Evolutionary conservation across 495 filamentous ascomycete species (phyloP), one percentile per base, ranked within the genome.

Genomic region (Neurospora intermedia): DNA sequence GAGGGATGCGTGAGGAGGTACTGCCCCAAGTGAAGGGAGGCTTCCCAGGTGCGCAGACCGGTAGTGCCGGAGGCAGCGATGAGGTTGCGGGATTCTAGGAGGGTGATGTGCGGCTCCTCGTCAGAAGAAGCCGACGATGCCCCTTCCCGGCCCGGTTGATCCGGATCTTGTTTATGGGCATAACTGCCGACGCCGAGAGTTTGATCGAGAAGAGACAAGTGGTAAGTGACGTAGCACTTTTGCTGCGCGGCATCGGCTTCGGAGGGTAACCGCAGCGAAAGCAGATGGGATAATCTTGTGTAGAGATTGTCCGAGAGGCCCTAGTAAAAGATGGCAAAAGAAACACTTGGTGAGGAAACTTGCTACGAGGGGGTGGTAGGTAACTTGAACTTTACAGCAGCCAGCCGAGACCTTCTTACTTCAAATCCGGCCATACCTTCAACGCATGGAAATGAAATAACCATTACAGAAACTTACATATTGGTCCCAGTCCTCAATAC

Each of bases 41-140:
- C 95, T 82, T 97, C 95, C 95, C 95, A 98, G 6, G 95, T 98
- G 13, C 95, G 89, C 39, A 93, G 84, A 0, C 95, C 95, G 0
- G 95, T 98, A 3, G 92, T 97, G 5, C 92, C 93, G 7, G 85
- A 82, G 1, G 89, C 88, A 10, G 92, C 89, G 54, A 98, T 88
- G 2, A 97, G 79, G 39, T 86, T 86, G 5, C 91, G 89, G 13
- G 91, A 90, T 82, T 98, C 95, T 5, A 91, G 82, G 0, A 93
- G 78, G 11, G 84, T 91, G 73, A 91, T 82, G 6, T 80, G 73
- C 41, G 39, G 39, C 39, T 39, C 6, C 6, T 39, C 39, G 39
- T 39, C 39, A 39, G 39, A 6, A 39, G 39, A 39, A 7, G 7
- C 39, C 39, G 39, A 39, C 39, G 39, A 39, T 39, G 4, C 39